Evolutionary conservation across 2,329 filamentous ascomycete species (phyloP).

Genomic region (Trichoderma sp.): DNA sequence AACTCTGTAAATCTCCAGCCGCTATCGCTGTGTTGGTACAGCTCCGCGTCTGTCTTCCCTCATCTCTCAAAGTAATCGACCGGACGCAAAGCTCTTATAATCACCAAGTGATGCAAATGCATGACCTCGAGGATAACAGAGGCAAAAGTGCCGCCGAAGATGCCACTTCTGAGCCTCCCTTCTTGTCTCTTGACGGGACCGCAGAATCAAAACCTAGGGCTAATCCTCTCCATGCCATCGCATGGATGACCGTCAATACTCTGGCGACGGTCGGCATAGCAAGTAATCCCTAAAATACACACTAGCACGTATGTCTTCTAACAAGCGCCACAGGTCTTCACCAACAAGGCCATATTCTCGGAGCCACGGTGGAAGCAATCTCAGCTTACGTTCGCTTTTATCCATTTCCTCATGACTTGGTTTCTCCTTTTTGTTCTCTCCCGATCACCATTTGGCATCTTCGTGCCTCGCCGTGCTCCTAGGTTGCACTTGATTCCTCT

Average conservation of each 20-base stretch:
- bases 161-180: background rate
- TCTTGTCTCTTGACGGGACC: background rate
- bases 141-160: background rate
- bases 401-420: constrained; percentile 67
- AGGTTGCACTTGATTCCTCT: constrained; percentile 59
- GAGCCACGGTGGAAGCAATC: constrained; percentile 58
- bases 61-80: background rate
- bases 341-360: constrained; percentile 68
- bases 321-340: constrained; percentile 51
- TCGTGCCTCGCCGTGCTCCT: constrained; percentile 54
- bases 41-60: background rate
- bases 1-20: too few relatives aligned
- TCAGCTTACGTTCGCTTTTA: constrained; percentile 64
- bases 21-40: background rate
- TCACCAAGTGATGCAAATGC: background rate
- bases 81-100: background rate
- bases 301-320: constrained; percentile 19
- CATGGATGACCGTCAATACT: constrained; percentile 62
- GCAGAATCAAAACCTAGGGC: background rate
- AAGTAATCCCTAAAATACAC: constrained; percentile 25
- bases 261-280: constrained; percentile 63
- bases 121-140: background rate
- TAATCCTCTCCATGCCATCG: constrained; percentile 9
- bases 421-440: constrained; percentile 61
- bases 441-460: constrained; percentile 55